Percentiles rank a stretch among this genome's conserved stretches.
These are phyloP conservation scores for Fagus sylvatica DNA, from an alignment of 306 rosid genomes.

Conservation along the genomic window DNA sequence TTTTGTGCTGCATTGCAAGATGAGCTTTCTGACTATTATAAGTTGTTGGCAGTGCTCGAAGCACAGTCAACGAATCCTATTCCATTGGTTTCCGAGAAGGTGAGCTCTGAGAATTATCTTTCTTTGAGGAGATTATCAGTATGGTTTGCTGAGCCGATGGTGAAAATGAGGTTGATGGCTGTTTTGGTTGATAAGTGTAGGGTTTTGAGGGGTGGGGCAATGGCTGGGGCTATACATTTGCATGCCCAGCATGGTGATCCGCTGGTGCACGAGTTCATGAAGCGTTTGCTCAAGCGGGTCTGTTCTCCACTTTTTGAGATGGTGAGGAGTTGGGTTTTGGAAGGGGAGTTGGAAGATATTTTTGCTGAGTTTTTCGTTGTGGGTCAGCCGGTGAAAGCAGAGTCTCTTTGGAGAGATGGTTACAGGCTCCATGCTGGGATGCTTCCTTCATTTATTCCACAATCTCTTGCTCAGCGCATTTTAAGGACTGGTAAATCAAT, in stretches of 20 bases:
- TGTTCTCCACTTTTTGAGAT: slow-evolving; percentile 93
- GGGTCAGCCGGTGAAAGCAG: slow-evolving; percentile 92
- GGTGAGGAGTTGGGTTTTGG: slow-evolving; percentile 93
- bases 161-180: slow-evolving; percentile 90
- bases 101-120: slow-evolving; percentile 66
- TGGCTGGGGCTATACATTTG: slow-evolving; percentile 91
- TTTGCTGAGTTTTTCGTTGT: slow-evolving; percentile 85
- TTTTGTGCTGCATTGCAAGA: slow-evolving; percentile 94
- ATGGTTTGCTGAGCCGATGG: slow-evolving; percentile 95
- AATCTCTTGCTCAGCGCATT: slow-evolving; percentile 90
- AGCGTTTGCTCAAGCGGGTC: slow-evolving; percentile 67
- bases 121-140: slow-evolving; percentile 79
- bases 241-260: slow-evolving; percentile 97
- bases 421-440: slow-evolving; percentile 80
- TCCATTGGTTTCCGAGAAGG: slow-evolving; percentile 72
- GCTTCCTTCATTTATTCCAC: slow-evolving; percentile 92
- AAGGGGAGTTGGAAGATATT: slow-evolving; percentile 93
- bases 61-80: slow-evolving; percentile 79
- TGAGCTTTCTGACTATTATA: slow-evolving; percentile 87
- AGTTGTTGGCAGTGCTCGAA: slow-evolving; percentile 85
- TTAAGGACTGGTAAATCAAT: slow-evolving; percentile 96
- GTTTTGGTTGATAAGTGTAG: slow-evolving; percentile 91
- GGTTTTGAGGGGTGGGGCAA: slow-evolving; percentile 85
- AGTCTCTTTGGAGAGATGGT: slow-evolving; percentile 97
- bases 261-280: slow-evolving; percentile 86